Evolutionary conservation across 73 alveolate genomes (phyloP), one percentile per base, ranked within the genome.

Genomic region (Symbiodinium natans): DNA sequence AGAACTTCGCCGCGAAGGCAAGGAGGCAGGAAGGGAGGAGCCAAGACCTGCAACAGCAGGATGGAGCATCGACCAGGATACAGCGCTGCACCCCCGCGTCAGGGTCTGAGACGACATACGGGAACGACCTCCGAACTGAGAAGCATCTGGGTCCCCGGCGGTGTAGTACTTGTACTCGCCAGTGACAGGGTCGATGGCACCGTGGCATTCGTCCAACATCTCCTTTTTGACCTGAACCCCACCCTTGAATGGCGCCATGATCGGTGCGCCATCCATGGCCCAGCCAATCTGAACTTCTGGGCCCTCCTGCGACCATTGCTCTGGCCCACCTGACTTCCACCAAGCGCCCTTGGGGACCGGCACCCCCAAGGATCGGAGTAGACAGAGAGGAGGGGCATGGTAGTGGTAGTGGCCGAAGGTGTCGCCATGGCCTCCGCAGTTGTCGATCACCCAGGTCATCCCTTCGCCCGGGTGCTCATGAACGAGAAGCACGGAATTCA

Each of bases 191-290:
- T 63, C 82, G 31, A n/a, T 63, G 82, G 82, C 82, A 27, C 82
- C 82, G 40, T 27, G 36, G 82, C 82, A 63, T 34, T 11, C 82
- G 82, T 63, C 82, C 38, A 63, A 34, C 38, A n/a, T 27, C 82
- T 63, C 82, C 82, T 63, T 63, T 17, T n/a, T 63, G 82, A n/a
- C 82, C 38, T n/a, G 82, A 6, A 27, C 36, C 36, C 82, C 82
- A 17, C 11, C 82, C 38, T n/a, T 23, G 82, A 63, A 63, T 31
- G 82, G 82, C 29, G 38, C 82, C 82, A 63, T 63, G 82, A 63
- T 63, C 36, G 82, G 38, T 13, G 82, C 82, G 82, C 82, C 82
- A n/a, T 63, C 82, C 82, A 63, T 9, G 82, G 82, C 82, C 82
- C 82, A 63, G 82, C 82, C 82, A 15, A 63, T n/a, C 82, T 63